These are phyloP conservation scores for Chytriomyces sp. DNA, from an alignment of 192 early-diverging fungal genomes.

Conservation along the genomic window DNA sequence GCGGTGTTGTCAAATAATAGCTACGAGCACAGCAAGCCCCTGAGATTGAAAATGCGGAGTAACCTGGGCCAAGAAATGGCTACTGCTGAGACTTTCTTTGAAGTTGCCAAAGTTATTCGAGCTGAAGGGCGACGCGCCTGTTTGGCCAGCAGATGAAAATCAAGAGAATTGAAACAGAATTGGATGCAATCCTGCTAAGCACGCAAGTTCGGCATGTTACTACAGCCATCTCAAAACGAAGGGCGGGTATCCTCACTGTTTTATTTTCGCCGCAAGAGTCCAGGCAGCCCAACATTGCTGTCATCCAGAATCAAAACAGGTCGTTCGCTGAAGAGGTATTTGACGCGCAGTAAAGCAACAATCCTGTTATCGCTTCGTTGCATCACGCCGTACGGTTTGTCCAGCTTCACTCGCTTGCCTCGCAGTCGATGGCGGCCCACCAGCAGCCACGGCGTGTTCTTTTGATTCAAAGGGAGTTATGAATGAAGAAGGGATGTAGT, in stretches of 20 bases:
- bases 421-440: constrained; percentile 20
- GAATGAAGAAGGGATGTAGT: background rate
- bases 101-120: too few species aligned
- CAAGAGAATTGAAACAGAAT: too few species aligned
- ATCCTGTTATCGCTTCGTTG: background rate
- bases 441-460: constrained; percentile 11
- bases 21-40: too few species aligned
- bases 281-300: constrained; percentile 19
- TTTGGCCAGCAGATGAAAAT: too few species aligned
- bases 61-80: too few species aligned
- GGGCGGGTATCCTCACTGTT: background rate
- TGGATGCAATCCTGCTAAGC: too few species aligned
- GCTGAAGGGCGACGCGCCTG: too few species aligned
- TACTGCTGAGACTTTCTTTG: too few species aligned
- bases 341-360: constrained; percentile 7
- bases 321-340: constrained; percentile 28
- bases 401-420: constrained; percentile 15
- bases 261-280: background rate
- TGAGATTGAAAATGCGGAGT: too few species aligned
- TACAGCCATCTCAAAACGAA: background rate
- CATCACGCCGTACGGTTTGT: constrained; percentile 14
- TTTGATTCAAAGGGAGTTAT: background rate
- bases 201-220: too few species aligned
- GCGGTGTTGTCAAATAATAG: too few species aligned
- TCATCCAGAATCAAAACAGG: constrained; percentile 20